phyloP scores from a whole-genome alignment of 352 stramenopile species.

The Discostella stelligera region DNA sequence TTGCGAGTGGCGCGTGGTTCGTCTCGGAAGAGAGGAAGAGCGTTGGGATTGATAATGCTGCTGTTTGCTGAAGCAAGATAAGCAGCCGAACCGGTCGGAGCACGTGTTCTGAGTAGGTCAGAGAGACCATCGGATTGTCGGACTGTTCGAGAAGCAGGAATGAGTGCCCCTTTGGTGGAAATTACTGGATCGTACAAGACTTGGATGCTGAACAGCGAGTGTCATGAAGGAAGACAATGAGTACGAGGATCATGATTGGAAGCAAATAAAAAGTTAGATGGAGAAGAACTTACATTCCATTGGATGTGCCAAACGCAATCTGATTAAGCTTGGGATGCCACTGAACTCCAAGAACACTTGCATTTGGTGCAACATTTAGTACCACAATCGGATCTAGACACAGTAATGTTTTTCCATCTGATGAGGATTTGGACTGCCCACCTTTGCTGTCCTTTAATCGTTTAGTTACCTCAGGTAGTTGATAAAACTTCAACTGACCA shows the following conservation, averaged over 20 bases:
- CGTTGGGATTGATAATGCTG: conserved; percentile 76
- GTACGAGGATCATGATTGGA: not conserved
- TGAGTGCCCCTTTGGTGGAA: conserved; percentile 77
- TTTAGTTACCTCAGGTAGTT: conserved; percentile 36
- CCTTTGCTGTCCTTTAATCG: conserved; percentile 29
- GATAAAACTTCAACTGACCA: conserved; percentile 63
- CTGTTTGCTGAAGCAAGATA: conserved; percentile 54
- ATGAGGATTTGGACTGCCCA: conserved; percentile 24
- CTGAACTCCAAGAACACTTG: conserved; percentile 66
- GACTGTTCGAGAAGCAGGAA: conserved; percentile 51
- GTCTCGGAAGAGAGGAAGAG: conserved; percentile 81
- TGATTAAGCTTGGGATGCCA: conserved; percentile 86
- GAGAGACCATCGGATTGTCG: conserved; percentile 54
- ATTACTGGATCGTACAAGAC: conserved; percentile 78
- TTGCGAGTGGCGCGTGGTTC: conserved; percentile 63
- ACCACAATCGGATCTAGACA: conserved; percentile 45
- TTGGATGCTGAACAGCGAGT: conserved; percentile 39
- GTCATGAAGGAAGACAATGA: conserved; percentile 2
- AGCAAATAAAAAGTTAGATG: not conserved
- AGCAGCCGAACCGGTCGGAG: conserved; percentile 52
- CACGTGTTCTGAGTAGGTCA: conserved; percentile 52
- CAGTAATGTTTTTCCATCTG: conserved; percentile 10
- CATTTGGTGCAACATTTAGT: conserved; percentile 57
- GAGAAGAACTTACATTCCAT: conserved; percentile 55
- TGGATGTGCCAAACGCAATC: conserved; percentile 72